phyloP scores from a whole-genome alignment of 2,329 filamentous ascomycete species.

The Venturia effusa region DNA sequence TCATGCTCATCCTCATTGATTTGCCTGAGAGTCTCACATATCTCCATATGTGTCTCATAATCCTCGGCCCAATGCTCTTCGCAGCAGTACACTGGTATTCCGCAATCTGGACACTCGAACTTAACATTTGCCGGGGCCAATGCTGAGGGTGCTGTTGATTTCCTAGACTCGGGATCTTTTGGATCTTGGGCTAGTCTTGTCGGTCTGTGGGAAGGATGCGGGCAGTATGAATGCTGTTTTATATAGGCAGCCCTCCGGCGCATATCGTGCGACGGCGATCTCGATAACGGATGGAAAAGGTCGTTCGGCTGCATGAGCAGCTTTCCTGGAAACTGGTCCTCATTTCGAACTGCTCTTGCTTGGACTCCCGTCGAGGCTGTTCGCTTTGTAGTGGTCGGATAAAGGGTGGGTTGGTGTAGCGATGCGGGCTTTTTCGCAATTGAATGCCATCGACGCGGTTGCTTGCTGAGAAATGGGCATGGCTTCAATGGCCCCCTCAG shows the following conservation, averaged over 20 bases:
- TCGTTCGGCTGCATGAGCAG: slow-evolving; percentile 57
- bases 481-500: neutral
- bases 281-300: slow-evolving; percentile 85
- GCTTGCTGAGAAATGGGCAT: neutral
- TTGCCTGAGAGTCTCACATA: slow-evolving; percentile 82
- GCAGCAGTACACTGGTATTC: slow-evolving; percentile 84
- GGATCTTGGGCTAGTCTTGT: slow-evolving; percentile 58
- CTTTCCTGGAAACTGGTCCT: slow-evolving; percentile 10
- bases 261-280: slow-evolving; percentile 82
- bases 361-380: neutral
- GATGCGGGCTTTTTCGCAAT: neutral
- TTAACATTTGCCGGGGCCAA: slow-evolving; percentile 66
- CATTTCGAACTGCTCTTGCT: neutral
- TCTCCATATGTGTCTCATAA: slow-evolving; percentile 82
- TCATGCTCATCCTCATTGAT: slow-evolving; percentile 99
- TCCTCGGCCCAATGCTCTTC: slow-evolving; percentile 94
- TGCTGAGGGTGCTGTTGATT: slow-evolving; percentile 40
- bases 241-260: slow-evolving; percentile 82
- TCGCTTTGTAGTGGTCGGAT: neutral
- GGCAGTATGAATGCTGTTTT: slow-evolving; percentile 85
- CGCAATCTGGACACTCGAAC: slow-evolving; percentile 95
- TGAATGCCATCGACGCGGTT: slow-evolving; percentile 7
- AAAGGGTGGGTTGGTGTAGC: neutral
- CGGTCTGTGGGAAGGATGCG: slow-evolving; percentile 75
- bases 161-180: slow-evolving; percentile 51